phyloP scores from a whole-genome alignment of 2,329 filamentous ascomycete species.

The Penicillium rolfsii region DNA sequence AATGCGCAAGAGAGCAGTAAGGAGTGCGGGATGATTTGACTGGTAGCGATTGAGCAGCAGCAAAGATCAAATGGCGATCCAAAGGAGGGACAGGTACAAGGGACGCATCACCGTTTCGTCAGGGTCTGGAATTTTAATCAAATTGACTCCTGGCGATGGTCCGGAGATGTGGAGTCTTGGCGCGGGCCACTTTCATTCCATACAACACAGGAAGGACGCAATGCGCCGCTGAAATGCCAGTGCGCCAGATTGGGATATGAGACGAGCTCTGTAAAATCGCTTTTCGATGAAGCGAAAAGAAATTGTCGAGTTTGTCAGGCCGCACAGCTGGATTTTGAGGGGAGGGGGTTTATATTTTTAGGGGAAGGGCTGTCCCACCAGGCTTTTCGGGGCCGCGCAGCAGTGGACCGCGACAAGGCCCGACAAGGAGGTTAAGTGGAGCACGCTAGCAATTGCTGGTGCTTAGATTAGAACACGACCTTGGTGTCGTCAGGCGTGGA shows the following conservation, averaged over 20 bases:
- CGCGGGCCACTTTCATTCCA: slow-evolving; percentile 17
- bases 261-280: neutral
- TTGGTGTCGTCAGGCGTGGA: slow-evolving; percentile 19
- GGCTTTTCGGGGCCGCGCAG: slow-evolving; percentile 26
- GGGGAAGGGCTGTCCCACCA: slow-evolving; percentile 23
- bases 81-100: slow-evolving; percentile 22
- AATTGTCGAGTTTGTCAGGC: neutral
- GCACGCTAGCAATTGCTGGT: slow-evolving; percentile 22
- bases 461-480: slow-evolving; percentile 27
- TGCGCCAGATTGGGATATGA: neutral
- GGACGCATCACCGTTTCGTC: slow-evolving; percentile 19
- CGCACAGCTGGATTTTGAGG: neutral
- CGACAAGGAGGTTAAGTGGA: slow-evolving; percentile 26
- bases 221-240: neutral
- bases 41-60: neutral
- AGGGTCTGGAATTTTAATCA: slow-evolving; percentile 24
- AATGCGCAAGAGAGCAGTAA: slow-evolving; percentile 16
- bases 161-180: slow-evolving; percentile 30
- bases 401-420: slow-evolving; percentile 27
- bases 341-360: slow-evolving; percentile 4
- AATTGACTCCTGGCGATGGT: slow-evolving; percentile 20
- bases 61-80: slow-evolving; percentile 7
- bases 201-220: neutral
- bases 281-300: neutral
- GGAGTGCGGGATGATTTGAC: slow-evolving; percentile 14